A percentile compares a stretch with the other conserved stretches of the same genome.
These are phyloP conservation scores for Ceratocystis papillata DNA, from an alignment of 2,329 filamentous ascomycete species.

Conservation along the genomic window DNA sequence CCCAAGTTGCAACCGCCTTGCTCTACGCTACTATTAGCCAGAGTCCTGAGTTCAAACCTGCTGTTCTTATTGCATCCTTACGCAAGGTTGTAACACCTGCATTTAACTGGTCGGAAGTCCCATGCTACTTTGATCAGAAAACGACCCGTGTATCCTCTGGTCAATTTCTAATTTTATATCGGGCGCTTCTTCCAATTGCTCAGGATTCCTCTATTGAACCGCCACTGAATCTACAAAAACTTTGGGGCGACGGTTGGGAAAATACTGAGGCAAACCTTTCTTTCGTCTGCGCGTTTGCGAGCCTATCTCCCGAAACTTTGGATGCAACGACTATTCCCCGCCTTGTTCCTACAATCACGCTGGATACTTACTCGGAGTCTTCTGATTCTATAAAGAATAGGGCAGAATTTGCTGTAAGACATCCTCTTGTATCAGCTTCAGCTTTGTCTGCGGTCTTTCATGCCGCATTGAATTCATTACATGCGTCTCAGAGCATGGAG, in stretches of 20 bases:
- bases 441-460: slow-evolving; percentile 63
- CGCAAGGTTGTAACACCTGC: slow-evolving; percentile 50
- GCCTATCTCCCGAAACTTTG: slow-evolving; percentile 60
- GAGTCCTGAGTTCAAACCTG: slow-evolving; percentile 43
- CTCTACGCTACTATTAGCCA: slow-evolving; percentile 53
- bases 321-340: slow-evolving; percentile 78
- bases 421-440: slow-evolving; percentile 78
- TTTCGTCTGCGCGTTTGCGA: slow-evolving; percentile 82
- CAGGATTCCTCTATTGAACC: slow-evolving; percentile 42
- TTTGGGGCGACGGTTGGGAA: slow-evolving; percentile 88
- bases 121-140: slow-evolving; percentile 70
- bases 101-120: slow-evolving; percentile 61
- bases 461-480: slow-evolving; percentile 50
- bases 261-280: slow-evolving; percentile 80
- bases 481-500: slow-evolving; percentile 52
- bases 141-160: slow-evolving; percentile 62
- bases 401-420: slow-evolving; percentile 56
- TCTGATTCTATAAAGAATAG: slow-evolving; percentile 41
- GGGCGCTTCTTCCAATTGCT: slow-evolving; percentile 64
- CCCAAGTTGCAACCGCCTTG: slow-evolving; percentile 71
- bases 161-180: slow-evolving; percentile 74
- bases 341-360: slow-evolving; percentile 64
- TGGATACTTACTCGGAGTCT: slow-evolving; percentile 45
- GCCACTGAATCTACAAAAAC: slow-evolving; percentile 66
- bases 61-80: slow-evolving; percentile 51